Percentiles rank a stretch among this genome's conserved stretches.
Conservation (phyloP, 805 yeast species). For the Candida golubevii region DNA sequence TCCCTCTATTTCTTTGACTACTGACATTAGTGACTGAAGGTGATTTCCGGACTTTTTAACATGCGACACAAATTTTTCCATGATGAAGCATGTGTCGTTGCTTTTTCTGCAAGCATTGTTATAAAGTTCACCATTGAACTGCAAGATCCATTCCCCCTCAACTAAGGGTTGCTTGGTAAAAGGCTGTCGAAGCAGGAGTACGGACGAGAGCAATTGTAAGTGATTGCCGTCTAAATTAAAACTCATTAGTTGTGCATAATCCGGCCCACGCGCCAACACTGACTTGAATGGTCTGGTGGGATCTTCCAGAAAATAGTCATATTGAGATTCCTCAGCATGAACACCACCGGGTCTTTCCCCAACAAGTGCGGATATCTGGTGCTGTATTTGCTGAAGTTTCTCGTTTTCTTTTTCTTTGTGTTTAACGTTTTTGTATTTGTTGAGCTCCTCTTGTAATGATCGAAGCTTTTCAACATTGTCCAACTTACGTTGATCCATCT, state of each 20-base stretch:
- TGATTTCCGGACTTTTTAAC: background rate
- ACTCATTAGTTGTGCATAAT: constrained; percentile 32
- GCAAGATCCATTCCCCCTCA: constrained; percentile 40
- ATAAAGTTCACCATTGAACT: constrained; percentile 91
- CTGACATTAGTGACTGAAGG: constrained; percentile 23
- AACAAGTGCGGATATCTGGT: constrained; percentile 5
- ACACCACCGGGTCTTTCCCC: background rate
- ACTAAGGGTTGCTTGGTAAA: constrained; percentile 68
- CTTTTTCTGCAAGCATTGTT: constrained; percentile 45
- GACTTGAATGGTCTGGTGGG: background rate
- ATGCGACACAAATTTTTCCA: constrained; percentile 26
- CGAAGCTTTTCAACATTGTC: constrained; percentile 24
- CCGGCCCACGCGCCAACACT: constrained; percentile 61
- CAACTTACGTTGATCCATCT: constrained; percentile 25
- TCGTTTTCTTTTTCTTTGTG: constrained; percentile 21
- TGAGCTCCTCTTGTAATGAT: constrained; percentile 22
- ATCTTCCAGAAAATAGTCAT: background rate
- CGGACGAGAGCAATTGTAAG: constrained; percentile 56
- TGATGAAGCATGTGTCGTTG: constrained; percentile 64
- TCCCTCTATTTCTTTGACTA: constrained; percentile 55
- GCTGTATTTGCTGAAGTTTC: constrained; percentile 6
- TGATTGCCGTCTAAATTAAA: constrained; percentile 6
- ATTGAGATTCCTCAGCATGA: no score
- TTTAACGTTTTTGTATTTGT: constrained; percentile 11
- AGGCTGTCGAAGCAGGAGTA: constrained; percentile 77